These are phyloP conservation scores for Hyaloperonospora brassicae DNA, from an alignment of 352 stramenopile genomes.

Conservation along the genomic window DNA sequence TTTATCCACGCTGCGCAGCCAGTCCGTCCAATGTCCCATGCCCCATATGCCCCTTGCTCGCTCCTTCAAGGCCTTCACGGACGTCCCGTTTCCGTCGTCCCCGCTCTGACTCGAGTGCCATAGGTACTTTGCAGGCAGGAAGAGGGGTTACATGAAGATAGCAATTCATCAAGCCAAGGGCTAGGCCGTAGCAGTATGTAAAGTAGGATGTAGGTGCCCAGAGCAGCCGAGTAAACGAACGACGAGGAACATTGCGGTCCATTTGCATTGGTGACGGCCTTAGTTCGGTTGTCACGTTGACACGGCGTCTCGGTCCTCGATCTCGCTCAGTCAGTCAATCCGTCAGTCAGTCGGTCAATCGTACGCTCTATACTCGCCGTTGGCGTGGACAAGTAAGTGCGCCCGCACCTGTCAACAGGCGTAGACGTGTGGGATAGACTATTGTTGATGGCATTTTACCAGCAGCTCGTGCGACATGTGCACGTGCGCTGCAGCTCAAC, in stretches of 20 bases:
- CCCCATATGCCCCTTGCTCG: too few species aligned
- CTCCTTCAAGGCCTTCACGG: conserved; percentile 2
- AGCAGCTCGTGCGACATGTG: background rate
- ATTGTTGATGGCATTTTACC: too few species aligned
- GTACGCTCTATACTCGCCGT: too few species aligned
- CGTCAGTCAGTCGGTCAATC: too few species aligned
- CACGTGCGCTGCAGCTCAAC: conserved; percentile 4
- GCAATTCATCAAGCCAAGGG: conserved; percentile 28
- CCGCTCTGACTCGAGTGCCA: conserved; percentile 23
- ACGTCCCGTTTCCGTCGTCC: conserved; percentile 26
- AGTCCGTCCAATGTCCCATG: conserved; percentile 6
- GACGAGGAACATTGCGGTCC: conserved; percentile 14
- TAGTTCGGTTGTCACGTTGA: too few species aligned
- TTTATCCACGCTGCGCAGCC: conserved; percentile 32
- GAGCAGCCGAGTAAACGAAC: conserved; percentile 20
- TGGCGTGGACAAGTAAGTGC: too few species aligned
- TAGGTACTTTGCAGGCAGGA: conserved; percentile 28
- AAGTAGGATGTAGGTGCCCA: conserved; percentile 24
- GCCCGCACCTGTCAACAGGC: too few species aligned
- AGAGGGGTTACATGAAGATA: conserved; percentile 30
- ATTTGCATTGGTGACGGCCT: too few species aligned
- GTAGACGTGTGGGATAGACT: too few species aligned
- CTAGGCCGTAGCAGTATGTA: conserved; percentile 29
- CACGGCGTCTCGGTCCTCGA: too few species aligned
- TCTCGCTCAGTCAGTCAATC: too few species aligned